A percentile compares a stretch with the other conserved stretches of the same genome.
phyloP scores from a whole-genome alignment of 352 stramenopile species.

The Phytophthora macrochlamydospora region DNA sequence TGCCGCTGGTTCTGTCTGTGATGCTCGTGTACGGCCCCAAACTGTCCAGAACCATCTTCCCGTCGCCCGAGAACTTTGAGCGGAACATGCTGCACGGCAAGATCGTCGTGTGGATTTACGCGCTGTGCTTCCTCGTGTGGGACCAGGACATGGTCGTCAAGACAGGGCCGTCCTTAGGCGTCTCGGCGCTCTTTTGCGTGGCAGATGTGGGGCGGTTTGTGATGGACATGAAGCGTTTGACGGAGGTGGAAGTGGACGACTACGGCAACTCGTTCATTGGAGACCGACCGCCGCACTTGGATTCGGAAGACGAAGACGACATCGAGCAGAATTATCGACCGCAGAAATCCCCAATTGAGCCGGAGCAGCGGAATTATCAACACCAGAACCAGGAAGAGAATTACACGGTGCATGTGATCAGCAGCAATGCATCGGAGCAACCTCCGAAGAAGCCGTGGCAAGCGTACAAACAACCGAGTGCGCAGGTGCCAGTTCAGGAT shows the following conservation, averaged over 20 bases:
- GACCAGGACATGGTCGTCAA: slow-evolving; percentile 79
- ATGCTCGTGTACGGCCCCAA: slow-evolving; percentile 65
- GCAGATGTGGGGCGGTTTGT: slow-evolving; percentile 75
- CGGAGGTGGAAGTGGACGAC: slow-evolving; percentile 69
- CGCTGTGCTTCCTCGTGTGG: slow-evolving; percentile 64
- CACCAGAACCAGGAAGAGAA: slow-evolving; percentile 22
- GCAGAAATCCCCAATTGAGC: not conserved
- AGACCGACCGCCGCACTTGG: slow-evolving; percentile 14
- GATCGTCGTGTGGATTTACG: slow-evolving; percentile 70
- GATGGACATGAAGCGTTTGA: slow-evolving; percentile 74
- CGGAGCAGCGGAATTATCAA: slow-evolving; percentile 3
- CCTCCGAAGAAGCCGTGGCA: slow-evolving; percentile 10
- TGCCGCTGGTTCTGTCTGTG: slow-evolving; percentile 46
- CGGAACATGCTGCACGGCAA: slow-evolving; percentile 71
- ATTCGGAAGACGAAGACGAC: slow-evolving; percentile 2
- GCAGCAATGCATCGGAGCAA: slow-evolving; percentile 1
- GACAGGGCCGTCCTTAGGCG: slow-evolving; percentile 63
- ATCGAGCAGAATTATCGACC: not conserved
- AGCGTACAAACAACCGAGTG: slow-evolving; percentile 16
- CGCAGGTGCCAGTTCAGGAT: slow-evolving; percentile 1
- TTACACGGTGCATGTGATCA: slow-evolving; percentile 34
- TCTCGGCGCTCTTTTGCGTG: slow-evolving; percentile 72
- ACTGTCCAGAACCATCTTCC: slow-evolving; percentile 41
- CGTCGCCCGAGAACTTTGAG: slow-evolving; percentile 66
- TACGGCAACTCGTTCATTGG: slow-evolving; percentile 46